A percentile compares a stretch with the other conserved stretches of the same genome.
Conservation (phyloP, 495 filamentous ascomycete species). For the Copromyces sp. region DNA sequence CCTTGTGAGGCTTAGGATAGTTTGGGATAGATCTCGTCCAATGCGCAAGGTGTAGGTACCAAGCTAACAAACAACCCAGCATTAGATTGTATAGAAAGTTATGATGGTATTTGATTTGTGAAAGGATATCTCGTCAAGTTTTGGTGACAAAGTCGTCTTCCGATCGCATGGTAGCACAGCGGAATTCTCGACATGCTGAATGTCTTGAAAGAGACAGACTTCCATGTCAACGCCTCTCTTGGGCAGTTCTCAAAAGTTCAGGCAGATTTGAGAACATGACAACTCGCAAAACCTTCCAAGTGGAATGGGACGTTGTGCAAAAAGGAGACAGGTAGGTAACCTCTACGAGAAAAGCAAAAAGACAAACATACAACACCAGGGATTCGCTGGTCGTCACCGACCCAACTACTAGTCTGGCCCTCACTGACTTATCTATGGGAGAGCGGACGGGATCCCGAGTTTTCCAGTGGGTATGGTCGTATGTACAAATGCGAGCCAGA, state of each 20-base stretch:
- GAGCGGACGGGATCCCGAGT: conserved; percentile 43
- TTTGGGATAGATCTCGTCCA: too few relatives aligned
- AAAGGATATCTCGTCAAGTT: background rate
- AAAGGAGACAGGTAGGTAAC: background rate
- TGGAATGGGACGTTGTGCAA: background rate
- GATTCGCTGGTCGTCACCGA: conserved; percentile 40
- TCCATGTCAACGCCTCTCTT: background rate
- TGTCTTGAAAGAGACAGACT: background rate
- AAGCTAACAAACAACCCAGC: too few relatives aligned
- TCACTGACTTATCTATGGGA: conserved; percentile 30
- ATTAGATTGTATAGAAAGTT: background rate
- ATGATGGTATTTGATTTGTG: background rate
- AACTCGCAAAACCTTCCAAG: background rate
- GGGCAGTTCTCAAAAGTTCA: too few relatives aligned
- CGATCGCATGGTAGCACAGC: background rate
- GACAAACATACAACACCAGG: conserved; percentile 31
- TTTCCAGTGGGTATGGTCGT: conserved; percentile 11
- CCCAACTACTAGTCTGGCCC: conserved; percentile 29
- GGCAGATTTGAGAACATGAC: background rate
- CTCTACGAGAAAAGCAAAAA: too few relatives aligned
- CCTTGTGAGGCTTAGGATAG: too few relatives aligned
- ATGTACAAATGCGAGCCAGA: too few relatives aligned
- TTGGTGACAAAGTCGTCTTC: background rate
- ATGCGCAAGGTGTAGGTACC: too few relatives aligned
- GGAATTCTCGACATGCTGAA: background rate